A percentile compares a stretch with the other conserved stretches of the same genome.
Conservation (phyloP, 805 yeast genomes). For the Isabelozyma gotoi region DNA sequence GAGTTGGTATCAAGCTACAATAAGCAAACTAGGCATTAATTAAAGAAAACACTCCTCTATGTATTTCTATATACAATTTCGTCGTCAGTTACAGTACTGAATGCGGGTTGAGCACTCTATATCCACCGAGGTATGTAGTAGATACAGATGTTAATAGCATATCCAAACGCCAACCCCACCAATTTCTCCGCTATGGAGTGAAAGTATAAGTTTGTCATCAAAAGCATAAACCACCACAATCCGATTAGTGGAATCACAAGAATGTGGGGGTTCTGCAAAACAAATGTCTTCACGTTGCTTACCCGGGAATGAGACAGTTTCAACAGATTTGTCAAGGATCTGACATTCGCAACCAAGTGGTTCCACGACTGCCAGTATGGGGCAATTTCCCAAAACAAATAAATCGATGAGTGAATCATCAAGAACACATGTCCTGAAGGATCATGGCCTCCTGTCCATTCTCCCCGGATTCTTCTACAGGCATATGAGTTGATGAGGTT, state of each 20-base stretch:
- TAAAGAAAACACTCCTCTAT: too few species aligned
- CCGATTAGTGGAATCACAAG: conserved; percentile 23
- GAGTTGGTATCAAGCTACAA: too few species aligned
- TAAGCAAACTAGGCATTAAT: too few species aligned
- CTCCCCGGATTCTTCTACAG: conserved; percentile 49
- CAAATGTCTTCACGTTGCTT: conserved; percentile 5
- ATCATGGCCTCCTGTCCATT: conserved; percentile 89
- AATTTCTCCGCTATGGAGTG: conserved; percentile 78
- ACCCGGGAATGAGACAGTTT: conserved; percentile 1
- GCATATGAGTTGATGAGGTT: conserved; percentile 26
- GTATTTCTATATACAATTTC: not conserved
- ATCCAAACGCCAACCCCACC: conserved; percentile 67
- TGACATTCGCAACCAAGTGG: conserved; percentile 1
- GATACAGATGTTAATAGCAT: conserved; percentile 46
- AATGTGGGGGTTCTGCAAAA: conserved; percentile 23
- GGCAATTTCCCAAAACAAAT: conserved; percentile 63
- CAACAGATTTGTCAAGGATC: not conserved
- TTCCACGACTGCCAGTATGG: conserved; percentile 36
- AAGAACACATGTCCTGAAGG: conserved; percentile 93
- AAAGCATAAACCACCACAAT: conserved; percentile 84
- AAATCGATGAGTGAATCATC: conserved; percentile 62
- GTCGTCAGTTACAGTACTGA: too few species aligned
- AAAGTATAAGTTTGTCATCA: conserved; percentile 81
- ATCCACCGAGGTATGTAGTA: conserved; percentile 38
- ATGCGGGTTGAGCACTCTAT: not conserved